A percentile compares a stretch with the other conserved stretches of the same genome.
These are phyloP conservation scores for Puccinia hordei DNA, from an alignment of 1,284 basidiomycete genomes.

Conservation along the genomic window DNA sequence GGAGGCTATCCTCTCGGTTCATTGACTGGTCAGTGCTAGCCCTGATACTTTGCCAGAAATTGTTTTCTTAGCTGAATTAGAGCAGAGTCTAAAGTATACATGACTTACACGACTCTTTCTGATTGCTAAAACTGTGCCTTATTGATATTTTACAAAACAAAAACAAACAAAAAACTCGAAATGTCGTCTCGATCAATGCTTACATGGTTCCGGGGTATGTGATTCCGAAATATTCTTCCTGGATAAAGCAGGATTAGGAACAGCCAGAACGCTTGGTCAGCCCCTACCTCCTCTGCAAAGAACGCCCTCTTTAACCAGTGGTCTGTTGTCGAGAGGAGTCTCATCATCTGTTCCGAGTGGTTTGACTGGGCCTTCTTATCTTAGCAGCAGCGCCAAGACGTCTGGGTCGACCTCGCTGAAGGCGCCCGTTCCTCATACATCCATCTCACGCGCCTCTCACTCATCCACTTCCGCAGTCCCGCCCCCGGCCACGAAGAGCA, in stretches of 20 bases:
- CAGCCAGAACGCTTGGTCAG: constrained; percentile 6
- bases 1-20: background rate
- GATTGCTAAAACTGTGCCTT: no score
- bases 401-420: background rate
- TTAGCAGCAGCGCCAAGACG: background rate
- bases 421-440: background rate
- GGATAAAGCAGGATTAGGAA: background rate
- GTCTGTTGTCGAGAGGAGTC: background rate
- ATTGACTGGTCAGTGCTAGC: background rate
- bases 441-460: no score
- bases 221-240: background rate
- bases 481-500: no score
- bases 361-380: background rate
- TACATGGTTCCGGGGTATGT: background rate
- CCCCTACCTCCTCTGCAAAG: constrained; percentile 7
- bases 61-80: background rate
- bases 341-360: background rate
- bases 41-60: no score
- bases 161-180: background rate
- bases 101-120: no score
- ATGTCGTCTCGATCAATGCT: background rate
- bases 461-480: no score
- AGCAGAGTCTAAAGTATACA: background rate
- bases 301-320: background rate
- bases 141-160: no score